A percentile compares a stretch with the other conserved stretches of the same genome.
Conservation (phyloP, 345 rosid genomes). For the Salix purpurea region DNA sequence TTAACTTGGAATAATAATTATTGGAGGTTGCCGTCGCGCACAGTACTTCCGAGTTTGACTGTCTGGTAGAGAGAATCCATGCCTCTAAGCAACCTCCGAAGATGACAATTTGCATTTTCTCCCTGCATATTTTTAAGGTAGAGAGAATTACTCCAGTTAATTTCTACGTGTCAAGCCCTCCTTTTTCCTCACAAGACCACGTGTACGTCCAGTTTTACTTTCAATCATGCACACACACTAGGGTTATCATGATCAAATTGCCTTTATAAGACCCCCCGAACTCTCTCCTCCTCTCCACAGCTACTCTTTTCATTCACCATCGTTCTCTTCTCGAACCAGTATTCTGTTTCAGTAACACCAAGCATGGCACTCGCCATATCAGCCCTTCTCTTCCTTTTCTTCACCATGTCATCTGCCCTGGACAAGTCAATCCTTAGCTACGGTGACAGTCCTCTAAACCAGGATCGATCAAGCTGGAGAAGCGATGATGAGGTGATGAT, state of each 20-base stretch:
- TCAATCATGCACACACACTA: no score
- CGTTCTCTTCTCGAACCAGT: not conserved
- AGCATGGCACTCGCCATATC: constrained; percentile 3
- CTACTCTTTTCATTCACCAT: not conserved
- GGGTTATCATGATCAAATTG: not conserved
- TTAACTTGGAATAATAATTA: no score
- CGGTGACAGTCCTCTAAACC: not conserved
- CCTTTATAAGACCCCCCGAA: not conserved
- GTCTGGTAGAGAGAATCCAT: not conserved
- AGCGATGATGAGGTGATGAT: constrained; percentile 16
- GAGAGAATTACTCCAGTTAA: not conserved
- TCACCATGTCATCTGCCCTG: constrained; percentile 3
- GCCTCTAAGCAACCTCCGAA: not conserved
- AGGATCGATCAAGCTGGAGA: not conserved
- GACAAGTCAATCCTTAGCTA: constrained; percentile 16
- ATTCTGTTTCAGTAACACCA: not conserved
- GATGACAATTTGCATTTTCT: no score
- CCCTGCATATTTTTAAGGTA: not conserved
- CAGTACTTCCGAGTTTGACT: not conserved
- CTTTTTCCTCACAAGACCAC: not conserved
- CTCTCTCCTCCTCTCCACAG: not conserved
- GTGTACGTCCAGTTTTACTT: not conserved
- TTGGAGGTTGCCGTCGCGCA: no score
- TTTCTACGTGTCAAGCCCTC: not conserved
- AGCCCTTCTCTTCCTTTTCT: constrained; percentile 14